Evolutionary conservation across 176 grass and related monocot species (phyloP).

Genomic region (Oryza meridionalis): DNA sequence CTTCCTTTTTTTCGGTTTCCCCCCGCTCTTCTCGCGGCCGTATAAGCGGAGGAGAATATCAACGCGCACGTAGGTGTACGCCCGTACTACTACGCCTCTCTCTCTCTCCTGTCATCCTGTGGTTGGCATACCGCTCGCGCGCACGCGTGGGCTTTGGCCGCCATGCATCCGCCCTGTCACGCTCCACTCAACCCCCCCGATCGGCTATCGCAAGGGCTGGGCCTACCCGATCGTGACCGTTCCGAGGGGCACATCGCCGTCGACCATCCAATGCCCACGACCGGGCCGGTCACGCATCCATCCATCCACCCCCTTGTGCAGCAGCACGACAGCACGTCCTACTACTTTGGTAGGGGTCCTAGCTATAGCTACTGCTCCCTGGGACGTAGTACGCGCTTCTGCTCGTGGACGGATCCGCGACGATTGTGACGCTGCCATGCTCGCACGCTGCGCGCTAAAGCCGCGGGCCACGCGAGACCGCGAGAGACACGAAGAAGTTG

Average conservation of each 20-base stretch:
- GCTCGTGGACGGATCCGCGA: not conserved
- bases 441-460: not conserved
- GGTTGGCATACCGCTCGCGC: conserved; percentile 51
- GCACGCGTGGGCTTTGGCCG: conserved; percentile 39
- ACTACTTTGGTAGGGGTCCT: not conserved
- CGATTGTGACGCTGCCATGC: not conserved
- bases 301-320: not conserved
- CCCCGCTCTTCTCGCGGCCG: not conserved
- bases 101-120: not conserved
- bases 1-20: not conserved
- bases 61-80: not conserved
- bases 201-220: no score
- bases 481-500: conserved; percentile 41
- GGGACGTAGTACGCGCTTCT: not conserved
- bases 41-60: conserved; percentile 56
- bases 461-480: not conserved
- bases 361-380: not conserved
- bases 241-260: conserved; percentile 50
- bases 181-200: conserved; percentile 21
- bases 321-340: not conserved
- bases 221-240: conserved; percentile 31
- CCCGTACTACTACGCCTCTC: not conserved
- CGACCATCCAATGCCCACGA: conserved; percentile 48
- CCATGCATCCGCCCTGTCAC: conserved; percentile 32
- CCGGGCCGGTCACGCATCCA: conserved; percentile 6